phyloP scores from a whole-genome alignment of 768 basidiomycete species.

The Serpula lacrymans region DNA sequence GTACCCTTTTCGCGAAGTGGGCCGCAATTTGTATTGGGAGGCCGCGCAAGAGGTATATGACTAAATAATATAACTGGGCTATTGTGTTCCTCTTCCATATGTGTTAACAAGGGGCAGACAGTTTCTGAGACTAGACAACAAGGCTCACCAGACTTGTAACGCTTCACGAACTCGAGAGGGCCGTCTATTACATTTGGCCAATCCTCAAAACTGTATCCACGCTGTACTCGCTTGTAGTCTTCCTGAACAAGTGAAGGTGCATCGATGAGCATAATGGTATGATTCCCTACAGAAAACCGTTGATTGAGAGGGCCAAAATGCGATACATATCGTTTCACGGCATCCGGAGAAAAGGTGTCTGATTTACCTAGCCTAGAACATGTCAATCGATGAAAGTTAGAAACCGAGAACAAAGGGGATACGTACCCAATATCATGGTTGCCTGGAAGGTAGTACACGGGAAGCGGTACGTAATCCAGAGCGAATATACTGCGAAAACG shows the following conservation, averaged over 20 bases:
- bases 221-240: conserved; percentile 48
- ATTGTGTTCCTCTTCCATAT: conserved; percentile 21
- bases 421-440: conserved; percentile 86
- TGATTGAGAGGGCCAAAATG: conserved; percentile 78
- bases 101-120: not conserved
- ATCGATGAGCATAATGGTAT: conserved; percentile 71
- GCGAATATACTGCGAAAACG: conserved; percentile 74
- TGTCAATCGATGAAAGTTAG: conserved; percentile 4
- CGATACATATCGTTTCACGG: conserved; percentile 55
- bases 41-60: conserved; percentile 86
- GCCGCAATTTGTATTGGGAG: conserved; percentile 68
- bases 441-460: conserved; percentile 75
- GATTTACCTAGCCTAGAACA: conserved; percentile 25
- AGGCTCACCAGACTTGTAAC: conserved; percentile 23
- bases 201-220: conserved; percentile 36
- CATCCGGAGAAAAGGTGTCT: conserved; percentile 35
- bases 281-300: conserved; percentile 60
- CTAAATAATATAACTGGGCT: conserved; percentile 70
- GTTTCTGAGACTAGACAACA: not conserved
- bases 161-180: conserved; percentile 51
- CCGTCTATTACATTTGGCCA: conserved; percentile 51
- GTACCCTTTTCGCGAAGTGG: conserved; percentile 70
- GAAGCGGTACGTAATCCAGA: conserved; percentile 36
- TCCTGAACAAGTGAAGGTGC: conserved; percentile 74
- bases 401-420: conserved; percentile 3